These are phyloP conservation scores for Stellera chamaejasme DNA, from an alignment of 345 rosid species.

Conservation along the genomic window DNA sequence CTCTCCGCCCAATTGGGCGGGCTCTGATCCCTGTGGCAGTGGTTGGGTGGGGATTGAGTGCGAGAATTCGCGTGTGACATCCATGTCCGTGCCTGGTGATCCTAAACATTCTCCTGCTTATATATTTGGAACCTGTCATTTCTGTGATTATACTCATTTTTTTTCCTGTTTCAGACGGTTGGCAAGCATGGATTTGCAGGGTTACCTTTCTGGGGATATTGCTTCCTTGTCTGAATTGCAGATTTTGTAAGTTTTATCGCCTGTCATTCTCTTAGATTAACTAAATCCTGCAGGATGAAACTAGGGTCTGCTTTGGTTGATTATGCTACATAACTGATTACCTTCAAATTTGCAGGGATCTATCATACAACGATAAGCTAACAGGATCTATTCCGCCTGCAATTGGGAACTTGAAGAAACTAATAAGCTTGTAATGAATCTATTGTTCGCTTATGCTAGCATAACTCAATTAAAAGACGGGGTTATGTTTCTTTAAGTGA, in stretches of 20 bases:
- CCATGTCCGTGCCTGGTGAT: conserved; percentile 36
- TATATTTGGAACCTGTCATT: background rate
- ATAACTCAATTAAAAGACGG: conserved; percentile 4
- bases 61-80: conserved; percentile 31
- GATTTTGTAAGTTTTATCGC: conserved; percentile 44
- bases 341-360: conserved; percentile 48
- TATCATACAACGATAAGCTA: conserved; percentile 56
- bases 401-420: conserved; percentile 50
- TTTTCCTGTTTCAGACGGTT: conserved; percentile 43
- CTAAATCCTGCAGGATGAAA: no score
- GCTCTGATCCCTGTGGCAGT: conserved; percentile 65
- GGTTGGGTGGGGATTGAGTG: conserved; percentile 69
- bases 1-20: conserved; percentile 52
- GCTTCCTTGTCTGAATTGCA: conserved; percentile 42
- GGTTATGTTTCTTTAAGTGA: background rate
- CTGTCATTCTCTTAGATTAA: background rate
- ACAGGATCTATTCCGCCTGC: conserved; percentile 56
- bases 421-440: conserved; percentile 54
- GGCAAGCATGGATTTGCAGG: conserved; percentile 45
- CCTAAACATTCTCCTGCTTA: background rate
- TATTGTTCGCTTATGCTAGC: background rate
- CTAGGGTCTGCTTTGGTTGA: no score
- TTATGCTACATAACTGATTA: conserved; percentile 4
- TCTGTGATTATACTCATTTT: background rate
- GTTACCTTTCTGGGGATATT: conserved; percentile 50